A percentile compares a stretch with the other conserved stretches of the same genome.
Conservation (phyloP, 2,329 filamentous ascomycete species). For the Colletotrichum orbiculare region DNA sequence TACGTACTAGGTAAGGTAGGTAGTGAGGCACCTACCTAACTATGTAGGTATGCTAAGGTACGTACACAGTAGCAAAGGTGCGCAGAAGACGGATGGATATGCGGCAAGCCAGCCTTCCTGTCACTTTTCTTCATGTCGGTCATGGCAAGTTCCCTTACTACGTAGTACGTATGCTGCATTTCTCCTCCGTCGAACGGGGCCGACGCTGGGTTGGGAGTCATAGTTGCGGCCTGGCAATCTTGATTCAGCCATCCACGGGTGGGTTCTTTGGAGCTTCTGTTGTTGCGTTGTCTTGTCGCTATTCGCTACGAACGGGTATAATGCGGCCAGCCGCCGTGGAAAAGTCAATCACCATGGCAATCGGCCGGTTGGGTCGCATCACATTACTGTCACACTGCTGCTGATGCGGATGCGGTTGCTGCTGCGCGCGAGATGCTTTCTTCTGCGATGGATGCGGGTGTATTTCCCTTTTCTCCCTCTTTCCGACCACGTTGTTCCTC, state of each 20-base stretch:
- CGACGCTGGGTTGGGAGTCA: no score
- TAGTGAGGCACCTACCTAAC: background rate
- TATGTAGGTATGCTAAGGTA: no score
- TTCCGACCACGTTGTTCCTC: slow-evolving; percentile 8
- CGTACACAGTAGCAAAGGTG: no score
- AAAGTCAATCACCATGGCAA: slow-evolving; percentile 25
- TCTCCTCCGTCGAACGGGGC: no score
- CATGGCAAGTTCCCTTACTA: no score
- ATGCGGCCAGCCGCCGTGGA: slow-evolving; percentile 15
- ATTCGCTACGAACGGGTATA: slow-evolving; percentile 28
- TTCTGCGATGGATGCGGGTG: slow-evolving; percentile 12
- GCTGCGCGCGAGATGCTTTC: background rate
- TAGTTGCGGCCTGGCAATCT: no score
- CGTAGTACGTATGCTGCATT: no score
- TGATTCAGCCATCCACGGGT: background rate
- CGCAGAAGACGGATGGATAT: no score
- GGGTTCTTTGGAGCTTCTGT: slow-evolving; percentile 14
- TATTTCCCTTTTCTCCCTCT: background rate
- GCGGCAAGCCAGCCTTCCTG: no score
- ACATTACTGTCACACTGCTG: no score
- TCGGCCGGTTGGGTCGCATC: background rate
- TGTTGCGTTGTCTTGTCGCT: slow-evolving; percentile 31
- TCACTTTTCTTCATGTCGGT: no score
- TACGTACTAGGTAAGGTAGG: background rate
- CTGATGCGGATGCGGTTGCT: no score